Evolutionary conservation across 1,284 basidiomycete species (phyloP), one percentile per base, ranked within the genome.

Genomic region (Mycosarcoma maydis): DNA sequence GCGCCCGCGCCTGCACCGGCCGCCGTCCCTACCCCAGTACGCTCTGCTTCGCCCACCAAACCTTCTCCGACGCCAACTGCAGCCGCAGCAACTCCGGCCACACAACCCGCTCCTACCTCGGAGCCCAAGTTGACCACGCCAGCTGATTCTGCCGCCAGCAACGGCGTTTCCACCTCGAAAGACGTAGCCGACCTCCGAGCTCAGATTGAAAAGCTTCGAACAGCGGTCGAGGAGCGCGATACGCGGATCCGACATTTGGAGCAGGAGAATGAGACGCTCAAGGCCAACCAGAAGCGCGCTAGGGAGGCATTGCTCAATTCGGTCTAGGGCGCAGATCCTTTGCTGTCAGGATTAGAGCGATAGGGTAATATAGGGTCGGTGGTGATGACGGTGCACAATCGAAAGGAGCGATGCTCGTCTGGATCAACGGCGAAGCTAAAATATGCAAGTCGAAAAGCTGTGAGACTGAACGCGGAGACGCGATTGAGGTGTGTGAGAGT

Each of bases 231-330:
- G 33, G 65, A 76, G 41, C 36, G 73, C 5, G 75, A 80, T 49
- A 59, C 67, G 7, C 45, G 60, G 38, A 78, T 80, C 33, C 61
- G 78, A 19, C 68, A 73, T 33, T 56, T 81, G 22, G 78, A 81
- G 47, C 34, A 70, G 36, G 76, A 78, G 40, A 81, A 78, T 51
- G 79, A 80, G 29, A 62, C 54, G 30, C 55, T 72, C 30, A 61
- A 59, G 46, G 47, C 61, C 0, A 72, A 76, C 37, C 68, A 73
- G 48, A 45, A 22, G 13, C 55, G 44, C n/a, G 72, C 62, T 11
- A 24, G 72, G 19, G 72, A 72, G 48, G 72, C 67, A 0, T 29
- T 73, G 33, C 41, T 71, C 10, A 50, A 34, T 32, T 50, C 58
- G 26, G 40, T 69, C 9, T 61, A 34, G 19, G 32, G 27, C 27